These are phyloP conservation scores for Kurtzmaniella quercitrusa DNA, from an alignment of 1,139 yeast genomes.

Conservation along the genomic window DNA sequence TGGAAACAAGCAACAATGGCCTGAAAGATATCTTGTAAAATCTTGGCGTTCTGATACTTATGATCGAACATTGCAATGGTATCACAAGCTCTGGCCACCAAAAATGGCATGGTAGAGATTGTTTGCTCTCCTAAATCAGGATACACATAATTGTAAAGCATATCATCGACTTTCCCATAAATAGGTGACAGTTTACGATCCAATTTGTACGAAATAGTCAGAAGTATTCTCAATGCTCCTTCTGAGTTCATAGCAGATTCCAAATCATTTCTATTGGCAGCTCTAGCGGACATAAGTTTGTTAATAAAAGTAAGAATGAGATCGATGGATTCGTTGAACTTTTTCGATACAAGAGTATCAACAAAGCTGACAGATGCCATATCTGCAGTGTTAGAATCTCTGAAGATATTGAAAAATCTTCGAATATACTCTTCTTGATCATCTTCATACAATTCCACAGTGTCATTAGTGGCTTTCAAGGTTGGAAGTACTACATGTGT, in stretches of 20 bases:
- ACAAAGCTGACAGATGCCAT: slow-evolving; percentile 79
- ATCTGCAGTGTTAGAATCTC: slow-evolving; percentile 73
- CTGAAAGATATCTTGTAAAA: slow-evolving; percentile 42
- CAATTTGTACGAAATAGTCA: slow-evolving; percentile 42
- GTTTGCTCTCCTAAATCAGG: slow-evolving; percentile 42
- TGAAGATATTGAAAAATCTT: slow-evolving; percentile 63
- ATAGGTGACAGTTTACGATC: slow-evolving; percentile 39
- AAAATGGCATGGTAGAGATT: slow-evolving; percentile 35
- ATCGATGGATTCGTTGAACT: slow-evolving; percentile 42
- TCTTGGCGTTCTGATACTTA: slow-evolving; percentile 34
- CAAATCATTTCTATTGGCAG: slow-evolving; percentile 25
- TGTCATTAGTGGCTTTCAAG: slow-evolving; percentile 50
- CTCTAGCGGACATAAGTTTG: slow-evolving; percentile 45
- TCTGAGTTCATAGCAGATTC: slow-evolving; percentile 40
- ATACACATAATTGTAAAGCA: slow-evolving; percentile 39
- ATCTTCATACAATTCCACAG: slow-evolving; percentile 62
- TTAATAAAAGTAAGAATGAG: slow-evolving; percentile 45
- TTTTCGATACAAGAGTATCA: slow-evolving; percentile 42
- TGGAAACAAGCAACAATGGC: slow-evolving; percentile 43
- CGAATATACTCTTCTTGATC: slow-evolving; percentile 74
- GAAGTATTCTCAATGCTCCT: slow-evolving; percentile 48
- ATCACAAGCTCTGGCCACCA: slow-evolving; percentile 55
- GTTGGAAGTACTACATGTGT: slow-evolving; percentile 62
- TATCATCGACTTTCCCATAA: slow-evolving; percentile 41
- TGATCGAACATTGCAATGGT: slow-evolving; percentile 44